Evolutionary conservation across 2,329 filamentous ascomycete species (phyloP).

Genomic region (Pseudogymnoascus sp.): DNA sequence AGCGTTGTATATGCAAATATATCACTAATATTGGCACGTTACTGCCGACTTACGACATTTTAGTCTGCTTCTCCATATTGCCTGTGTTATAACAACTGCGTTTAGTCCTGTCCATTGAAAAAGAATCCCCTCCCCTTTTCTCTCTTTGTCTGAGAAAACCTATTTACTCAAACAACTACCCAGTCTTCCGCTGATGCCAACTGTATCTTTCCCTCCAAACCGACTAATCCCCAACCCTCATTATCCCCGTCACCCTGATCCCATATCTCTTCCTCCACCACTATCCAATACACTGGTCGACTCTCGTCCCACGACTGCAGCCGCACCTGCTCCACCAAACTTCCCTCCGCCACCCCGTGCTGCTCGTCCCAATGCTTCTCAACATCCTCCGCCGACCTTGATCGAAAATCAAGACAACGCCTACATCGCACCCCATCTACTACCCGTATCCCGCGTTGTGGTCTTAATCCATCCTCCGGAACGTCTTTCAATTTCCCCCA

Average conservation of each 20-base stretch:
- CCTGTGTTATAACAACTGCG: no score
- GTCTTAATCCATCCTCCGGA: background rate
- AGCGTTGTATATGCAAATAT: background rate
- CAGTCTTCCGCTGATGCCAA: background rate
- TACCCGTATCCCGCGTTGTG: background rate
- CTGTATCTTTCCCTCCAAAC: background rate
- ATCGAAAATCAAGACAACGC: background rate
- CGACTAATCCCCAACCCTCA: background rate
- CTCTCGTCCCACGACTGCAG: background rate
- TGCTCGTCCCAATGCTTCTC: background rate
- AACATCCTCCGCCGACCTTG: background rate
- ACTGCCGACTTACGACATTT: no score
- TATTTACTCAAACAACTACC: background rate
- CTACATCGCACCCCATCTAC: background rate
- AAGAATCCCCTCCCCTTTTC: background rate
- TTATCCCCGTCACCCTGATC: background rate
- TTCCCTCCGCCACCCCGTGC: background rate
- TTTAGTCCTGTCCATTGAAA: background rate
- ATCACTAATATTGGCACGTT: no score
- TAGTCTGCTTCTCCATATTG: no score
- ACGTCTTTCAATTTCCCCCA: background rate
- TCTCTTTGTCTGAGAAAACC: background rate
- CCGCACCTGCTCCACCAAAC: background rate
- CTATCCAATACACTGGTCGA: background rate
- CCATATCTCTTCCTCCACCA: background rate